Evolutionary conservation across 768 basidiomycete genomes (phyloP).

Genomic region (Psilocybe tampanensis): DNA sequence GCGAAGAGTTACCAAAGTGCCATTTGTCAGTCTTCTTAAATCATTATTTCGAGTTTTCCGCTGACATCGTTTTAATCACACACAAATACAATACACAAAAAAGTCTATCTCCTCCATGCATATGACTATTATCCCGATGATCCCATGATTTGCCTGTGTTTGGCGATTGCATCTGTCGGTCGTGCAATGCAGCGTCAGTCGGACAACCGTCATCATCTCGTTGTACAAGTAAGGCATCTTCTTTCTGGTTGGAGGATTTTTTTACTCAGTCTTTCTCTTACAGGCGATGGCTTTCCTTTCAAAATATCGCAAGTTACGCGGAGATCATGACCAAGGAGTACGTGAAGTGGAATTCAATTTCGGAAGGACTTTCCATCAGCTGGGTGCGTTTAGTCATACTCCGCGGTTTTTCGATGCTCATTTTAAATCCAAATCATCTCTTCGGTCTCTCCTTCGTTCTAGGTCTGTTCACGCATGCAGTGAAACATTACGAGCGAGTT

Average conservation of each 20-base stretch:
- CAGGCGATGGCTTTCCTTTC: conserved; percentile 84
- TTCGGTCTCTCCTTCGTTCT: neutral
- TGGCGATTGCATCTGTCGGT: conserved; percentile 86
- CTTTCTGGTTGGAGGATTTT: neutral
- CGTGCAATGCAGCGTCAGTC: conserved; percentile 92
- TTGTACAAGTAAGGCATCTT: conserved; percentile 64
- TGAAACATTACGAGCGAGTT: conserved; percentile 81
- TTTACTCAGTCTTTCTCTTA: neutral
- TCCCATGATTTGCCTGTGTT: conserved; percentile 80
- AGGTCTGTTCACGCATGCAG: conserved; percentile 85
- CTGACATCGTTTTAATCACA: neutral
- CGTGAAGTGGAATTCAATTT: conserved; percentile 94
- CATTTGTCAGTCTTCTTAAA: conserved; percentile 64
- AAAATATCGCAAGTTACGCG: conserved; percentile 73
- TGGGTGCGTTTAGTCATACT: conserved; percentile 57
- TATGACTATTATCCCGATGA: conserved; percentile 85
- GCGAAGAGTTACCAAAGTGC: conserved; percentile 90
- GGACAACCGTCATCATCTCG: conserved; percentile 90
- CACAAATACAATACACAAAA: neutral
- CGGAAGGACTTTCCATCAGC: conserved; percentile 87
- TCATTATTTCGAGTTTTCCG: neutral
- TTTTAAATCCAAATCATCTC: too few species aligned
- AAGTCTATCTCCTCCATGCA: conserved; percentile 89
- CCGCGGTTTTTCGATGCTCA: neutral
- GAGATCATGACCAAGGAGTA: conserved; percentile 39